phyloP scores from a whole-genome alignment of 2,329 filamentous ascomycete genomes.

The Fusarium secorum region DNA sequence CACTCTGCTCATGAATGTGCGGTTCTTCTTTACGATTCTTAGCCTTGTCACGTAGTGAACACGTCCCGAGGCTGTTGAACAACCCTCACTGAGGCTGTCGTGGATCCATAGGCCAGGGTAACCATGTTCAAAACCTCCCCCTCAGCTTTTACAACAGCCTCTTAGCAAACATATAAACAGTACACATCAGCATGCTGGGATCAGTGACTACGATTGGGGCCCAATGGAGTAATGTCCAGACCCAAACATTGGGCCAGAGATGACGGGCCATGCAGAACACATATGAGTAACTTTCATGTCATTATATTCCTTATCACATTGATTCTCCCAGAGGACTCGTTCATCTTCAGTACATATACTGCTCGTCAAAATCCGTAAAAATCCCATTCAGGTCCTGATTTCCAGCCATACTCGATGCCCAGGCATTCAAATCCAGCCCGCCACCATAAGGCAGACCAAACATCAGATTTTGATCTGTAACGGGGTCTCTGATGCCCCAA shows the following conservation, averaged over 20 bases:
- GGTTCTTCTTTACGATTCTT: neutral
- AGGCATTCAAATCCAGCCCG: slow-evolving; percentile 32
- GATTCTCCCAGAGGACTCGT: fast-evolving
- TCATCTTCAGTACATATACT: slow-evolving; percentile 37
- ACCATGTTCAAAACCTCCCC: fast-evolving
- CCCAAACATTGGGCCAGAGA: neutral
- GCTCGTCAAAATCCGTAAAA: slow-evolving; percentile 34
- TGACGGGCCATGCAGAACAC: neutral
- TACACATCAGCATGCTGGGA: fast-evolving
- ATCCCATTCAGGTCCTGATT: slow-evolving; percentile 27
- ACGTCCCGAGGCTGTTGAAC: neutral
- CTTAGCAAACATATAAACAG: fast-evolving
- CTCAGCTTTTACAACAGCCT: neutral
- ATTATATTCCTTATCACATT: neutral
- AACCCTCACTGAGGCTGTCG: neutral
- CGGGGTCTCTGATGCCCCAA: slow-evolving; percentile 13
- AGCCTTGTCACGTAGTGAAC: fast-evolving
- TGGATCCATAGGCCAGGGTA: neutral
- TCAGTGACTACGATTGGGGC: fast-evolving
- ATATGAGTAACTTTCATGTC: neutral
- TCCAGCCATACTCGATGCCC: slow-evolving; percentile 26
- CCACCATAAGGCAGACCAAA: slow-evolving; percentile 37
- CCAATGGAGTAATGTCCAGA: fast-evolving
- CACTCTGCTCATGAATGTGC: neutral
- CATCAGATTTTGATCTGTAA: slow-evolving; percentile 32